A percentile compares a stretch with the other conserved stretches of the same genome.
Evolutionary conservation across 208 protist species (phyloP).

Genomic region (Angomonas deanei): DNA sequence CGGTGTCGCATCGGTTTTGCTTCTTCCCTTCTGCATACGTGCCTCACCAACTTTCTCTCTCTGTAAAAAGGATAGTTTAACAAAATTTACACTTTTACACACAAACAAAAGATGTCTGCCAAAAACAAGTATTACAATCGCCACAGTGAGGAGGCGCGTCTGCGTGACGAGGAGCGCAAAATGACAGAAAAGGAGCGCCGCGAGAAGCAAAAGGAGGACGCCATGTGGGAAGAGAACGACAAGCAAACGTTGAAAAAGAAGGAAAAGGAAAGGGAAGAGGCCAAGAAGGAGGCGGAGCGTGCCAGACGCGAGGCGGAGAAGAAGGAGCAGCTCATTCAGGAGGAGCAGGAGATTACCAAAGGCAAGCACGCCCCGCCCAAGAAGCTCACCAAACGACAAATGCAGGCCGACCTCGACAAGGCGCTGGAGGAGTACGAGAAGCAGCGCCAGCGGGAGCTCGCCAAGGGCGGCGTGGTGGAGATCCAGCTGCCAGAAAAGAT

Average conservation of each 20-base stretch:
- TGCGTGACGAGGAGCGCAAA: constrained; percentile 57
- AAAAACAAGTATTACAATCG: constrained; percentile 82
- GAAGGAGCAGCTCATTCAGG: constrained; percentile 56
- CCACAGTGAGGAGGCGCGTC: constrained; percentile 75
- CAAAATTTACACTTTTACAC: background rate
- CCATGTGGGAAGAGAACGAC: constrained; percentile 68
- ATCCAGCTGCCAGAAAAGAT: constrained; percentile 18
- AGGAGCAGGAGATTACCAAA: constrained; percentile 55
- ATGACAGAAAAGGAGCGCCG: constrained; percentile 18
- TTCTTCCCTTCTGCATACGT: constrained; percentile 5
- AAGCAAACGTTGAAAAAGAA: constrained; percentile 43
- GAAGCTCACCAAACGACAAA: constrained; percentile 68
- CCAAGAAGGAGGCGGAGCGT: constrained; percentile 47
- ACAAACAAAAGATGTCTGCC: constrained; percentile 26
- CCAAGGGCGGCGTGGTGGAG: constrained; percentile 28
- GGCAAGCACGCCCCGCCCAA: constrained; percentile 37
- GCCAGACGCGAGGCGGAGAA: constrained; percentile 54
- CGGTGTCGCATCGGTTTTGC: background rate
- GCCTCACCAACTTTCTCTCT: constrained; percentile 3
- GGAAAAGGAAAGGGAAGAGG: constrained; percentile 60
- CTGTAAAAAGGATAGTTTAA: background rate
- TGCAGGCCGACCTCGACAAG: constrained; percentile 84
- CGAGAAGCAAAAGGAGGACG: constrained; percentile 54
- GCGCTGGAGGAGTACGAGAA: constrained; percentile 83
- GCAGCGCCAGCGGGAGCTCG: constrained; percentile 16